Percentiles rank a stretch among this genome's conserved stretches.
Evolutionary conservation across 2,329 filamentous ascomycete species (phyloP).

Genomic region (Penicillium sp.): DNA sequence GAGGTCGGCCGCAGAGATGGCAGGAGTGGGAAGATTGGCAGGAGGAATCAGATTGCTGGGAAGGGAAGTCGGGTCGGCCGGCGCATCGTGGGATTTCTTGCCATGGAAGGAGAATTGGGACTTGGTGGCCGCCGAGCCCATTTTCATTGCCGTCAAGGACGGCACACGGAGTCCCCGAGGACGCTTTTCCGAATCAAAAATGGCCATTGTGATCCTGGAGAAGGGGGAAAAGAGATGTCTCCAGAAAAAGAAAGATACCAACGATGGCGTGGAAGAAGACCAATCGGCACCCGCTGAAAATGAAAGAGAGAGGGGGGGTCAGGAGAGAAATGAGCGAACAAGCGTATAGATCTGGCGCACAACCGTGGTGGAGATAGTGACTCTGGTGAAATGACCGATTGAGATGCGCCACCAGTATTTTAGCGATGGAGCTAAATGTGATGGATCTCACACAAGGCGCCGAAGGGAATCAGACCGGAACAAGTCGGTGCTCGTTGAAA

Average conservation of each 20-base stretch:
- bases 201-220: slow-evolving; percentile 21
- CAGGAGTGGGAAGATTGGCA: slow-evolving; percentile 3
- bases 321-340: not conserved
- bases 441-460: slow-evolving; percentile 6
- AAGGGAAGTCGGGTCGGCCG: not conserved
- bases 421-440: slow-evolving; percentile 8
- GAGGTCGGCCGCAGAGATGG: no score
- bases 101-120: slow-evolving; percentile 23
- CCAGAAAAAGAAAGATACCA: no score
- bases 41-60: not conserved
- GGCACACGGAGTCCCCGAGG: slow-evolving; percentile 30
- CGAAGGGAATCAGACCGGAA: no score
- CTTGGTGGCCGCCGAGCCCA: slow-evolving; percentile 12
- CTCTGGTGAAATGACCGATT: not conserved
- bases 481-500: not conserved
- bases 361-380: slow-evolving; percentile 2
- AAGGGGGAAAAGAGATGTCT: not conserved
- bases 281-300: no score
- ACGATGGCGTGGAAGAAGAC: no score
- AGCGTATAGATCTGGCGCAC: not conserved
- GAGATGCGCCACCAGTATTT: slow-evolving; percentile 4
- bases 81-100: slow-evolving; percentile 17
- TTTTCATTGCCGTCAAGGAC: slow-evolving; percentile 28
- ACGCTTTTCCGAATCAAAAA: slow-evolving; percentile 32
- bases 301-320: no score